A percentile compares a stretch with the other conserved stretches of the same genome.
These are phyloP conservation scores for Geotrichum siamense DNA, from an alignment of 1,139 yeast genomes.

Conservation along the genomic window DNA sequence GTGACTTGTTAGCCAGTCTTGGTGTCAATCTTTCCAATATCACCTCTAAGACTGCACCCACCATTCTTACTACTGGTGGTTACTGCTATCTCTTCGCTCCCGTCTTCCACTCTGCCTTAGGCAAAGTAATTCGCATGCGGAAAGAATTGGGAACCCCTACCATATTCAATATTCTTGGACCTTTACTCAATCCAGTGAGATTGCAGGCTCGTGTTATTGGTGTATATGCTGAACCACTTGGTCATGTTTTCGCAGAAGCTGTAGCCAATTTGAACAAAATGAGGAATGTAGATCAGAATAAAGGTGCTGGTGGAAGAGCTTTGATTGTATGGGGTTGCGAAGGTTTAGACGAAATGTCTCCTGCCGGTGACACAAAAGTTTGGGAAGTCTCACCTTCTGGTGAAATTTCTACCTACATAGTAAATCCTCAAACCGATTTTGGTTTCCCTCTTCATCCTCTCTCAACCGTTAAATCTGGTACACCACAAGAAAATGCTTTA, in stretches of 20 bases:
- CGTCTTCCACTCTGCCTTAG: conserved; percentile 92
- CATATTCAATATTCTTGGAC: conserved; percentile 88
- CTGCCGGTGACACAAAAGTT: conserved; percentile 69
- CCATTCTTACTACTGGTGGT: conserved; percentile 46
- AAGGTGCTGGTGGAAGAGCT: conserved; percentile 41
- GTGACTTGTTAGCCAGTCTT: conserved; percentile 68
- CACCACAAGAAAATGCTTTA: conserved; percentile 77
- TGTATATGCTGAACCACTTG: conserved; percentile 72
- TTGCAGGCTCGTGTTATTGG: conserved; percentile 78
- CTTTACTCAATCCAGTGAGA: conserved; percentile 85
- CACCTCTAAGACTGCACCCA: conserved; percentile 56
- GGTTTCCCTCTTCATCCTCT: conserved; percentile 72
- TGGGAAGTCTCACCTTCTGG: conserved; percentile 54
- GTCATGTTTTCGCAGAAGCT: conserved; percentile 78
- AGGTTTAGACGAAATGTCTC: conserved; percentile 89
- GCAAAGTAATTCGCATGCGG: conserved; percentile 68
- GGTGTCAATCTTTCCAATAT: conserved; percentile 75
- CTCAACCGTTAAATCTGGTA: conserved; percentile 65
- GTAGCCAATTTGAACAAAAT: conserved; percentile 49
- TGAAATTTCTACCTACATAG: conserved; percentile 33
- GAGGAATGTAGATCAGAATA: neutral
- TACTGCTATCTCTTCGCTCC: conserved; percentile 89
- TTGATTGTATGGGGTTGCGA: conserved; percentile 89
- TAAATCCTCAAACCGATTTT: conserved; percentile 58
- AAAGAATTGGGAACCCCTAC: conserved; percentile 80